Evolutionary conservation across 805 yeast genomes (phyloP).

Genomic region (Ogataea populi-albae): DNA sequence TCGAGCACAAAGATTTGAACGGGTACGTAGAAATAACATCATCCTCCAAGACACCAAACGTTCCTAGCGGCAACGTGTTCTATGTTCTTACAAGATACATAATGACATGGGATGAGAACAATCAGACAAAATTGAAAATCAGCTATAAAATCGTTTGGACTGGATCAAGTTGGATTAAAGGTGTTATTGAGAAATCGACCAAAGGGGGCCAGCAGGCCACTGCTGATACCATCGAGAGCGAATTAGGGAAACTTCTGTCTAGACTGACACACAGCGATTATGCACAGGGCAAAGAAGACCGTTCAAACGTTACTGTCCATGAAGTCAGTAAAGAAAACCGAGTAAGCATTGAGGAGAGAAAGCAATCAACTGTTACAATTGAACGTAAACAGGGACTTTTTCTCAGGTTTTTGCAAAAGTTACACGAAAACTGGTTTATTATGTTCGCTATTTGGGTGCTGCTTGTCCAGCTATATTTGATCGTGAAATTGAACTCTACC

Average conservation of each 20-base stretch:
- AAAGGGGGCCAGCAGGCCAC: constrained; percentile 72
- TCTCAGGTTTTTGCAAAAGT: not conserved
- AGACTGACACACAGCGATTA: no score
- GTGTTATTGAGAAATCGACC: constrained; percentile 84
- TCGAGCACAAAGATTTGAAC: constrained; percentile 53
- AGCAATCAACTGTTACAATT: not conserved
- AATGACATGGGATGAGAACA: constrained; percentile 69
- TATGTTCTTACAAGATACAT: constrained; percentile 69
- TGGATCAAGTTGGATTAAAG: constrained; percentile 88
- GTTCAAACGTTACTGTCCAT: not conserved
- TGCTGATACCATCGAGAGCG: constrained; percentile 39
- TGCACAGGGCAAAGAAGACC: no score
- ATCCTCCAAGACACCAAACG: constrained; percentile 81
- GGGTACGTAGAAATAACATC: constrained; percentile 58
- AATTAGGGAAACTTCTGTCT: constrained; percentile 21
- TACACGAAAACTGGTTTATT: constrained; percentile 4
- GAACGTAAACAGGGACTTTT: not conserved
- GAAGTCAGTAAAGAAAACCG: not conserved
- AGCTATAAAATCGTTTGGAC: constrained; percentile 86
- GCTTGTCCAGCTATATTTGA: constrained; percentile 1
- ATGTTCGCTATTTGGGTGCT: constrained; percentile 1
- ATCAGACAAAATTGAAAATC: constrained; percentile 56
- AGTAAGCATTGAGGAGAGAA: constrained; percentile 2
- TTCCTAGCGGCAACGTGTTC: constrained; percentile 87
- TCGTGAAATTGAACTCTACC: not conserved